Base-by-base conservation (phyloP, 331 rosid genomes). In the Erythrophleum ivorense region DNA sequence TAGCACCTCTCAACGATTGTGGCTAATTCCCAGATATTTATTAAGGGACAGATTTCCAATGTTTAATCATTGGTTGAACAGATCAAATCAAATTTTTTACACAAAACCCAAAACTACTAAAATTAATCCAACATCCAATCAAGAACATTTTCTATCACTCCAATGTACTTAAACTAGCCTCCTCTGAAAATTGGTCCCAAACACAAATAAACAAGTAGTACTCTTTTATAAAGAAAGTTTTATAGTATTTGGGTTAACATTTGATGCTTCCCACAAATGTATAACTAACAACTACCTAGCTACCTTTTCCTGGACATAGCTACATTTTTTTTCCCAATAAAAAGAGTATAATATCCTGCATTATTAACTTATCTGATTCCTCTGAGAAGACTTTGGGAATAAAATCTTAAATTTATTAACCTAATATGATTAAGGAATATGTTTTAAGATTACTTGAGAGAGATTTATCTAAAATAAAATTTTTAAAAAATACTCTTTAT, bases 21-120 rank as follows among this genome's bases (percentile, higher is more conserved):
- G 68, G 29, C 46, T 43, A 66, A 38, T 15, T 65, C 52, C 29
- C 52, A 3, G 38, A 63, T 46, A 43, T 75, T 50, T 2, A 55
- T 55, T 64, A n/a, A 77, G 74, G 53, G 49, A 29, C 60, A 41
- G 50, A 73, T 41, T 54, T 49, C 77, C 83, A 16, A 68, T 15
- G 78, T n/a, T 36, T 70, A 79, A 71, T 71, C 71, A 60, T 46
- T 31, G 41, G 71, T 71, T 77, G 48, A 77, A 63, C 50, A n/a
- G 46, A 43, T 19, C 58, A 14, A 21, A 40, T 75, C 15, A 58
- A 3, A 13, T 21, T 19, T 75, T 7, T 78, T 7, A 55, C 71
- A 69, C 71, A 24, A 29, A 57, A 78, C 57, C 80, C 69, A 70
- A 67, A 54, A 41, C 40, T 67, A 54, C 57, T 40, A 38, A 67